Percentiles rank a stretch among this genome's conserved stretches.
Conservation (phyloP, 208 protist species). For the Strigomonas culicis region DNA sequence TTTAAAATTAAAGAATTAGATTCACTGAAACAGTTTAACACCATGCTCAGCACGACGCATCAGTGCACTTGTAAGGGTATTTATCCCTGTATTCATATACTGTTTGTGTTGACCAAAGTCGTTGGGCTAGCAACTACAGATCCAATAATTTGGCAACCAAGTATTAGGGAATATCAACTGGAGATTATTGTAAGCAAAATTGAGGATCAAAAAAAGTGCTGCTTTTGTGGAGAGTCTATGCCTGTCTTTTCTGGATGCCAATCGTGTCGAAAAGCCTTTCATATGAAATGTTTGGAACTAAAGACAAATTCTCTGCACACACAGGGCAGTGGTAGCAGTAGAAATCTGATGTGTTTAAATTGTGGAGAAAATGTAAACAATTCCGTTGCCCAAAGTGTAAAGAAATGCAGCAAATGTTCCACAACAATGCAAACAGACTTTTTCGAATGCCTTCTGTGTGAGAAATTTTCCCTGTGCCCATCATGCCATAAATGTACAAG, state of each 20-base stretch:
- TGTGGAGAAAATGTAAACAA: background rate
- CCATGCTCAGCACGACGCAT: constrained; percentile 17
- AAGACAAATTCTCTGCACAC: constrained; percentile 1
- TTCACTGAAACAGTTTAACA: too few relatives aligned
- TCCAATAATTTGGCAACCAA: constrained; percentile 59
- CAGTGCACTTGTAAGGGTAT: constrained; percentile 40
- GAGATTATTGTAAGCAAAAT: constrained; percentile 26
- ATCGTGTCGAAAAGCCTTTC: constrained; percentile 20
- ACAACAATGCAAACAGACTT: constrained; percentile 20
- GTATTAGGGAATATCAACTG: constrained; percentile 57
- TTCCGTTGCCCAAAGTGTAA: constrained; percentile 3
- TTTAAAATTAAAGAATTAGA: constrained; percentile 25
- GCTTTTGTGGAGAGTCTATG: constrained; percentile 26
- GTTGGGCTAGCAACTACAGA: constrained; percentile 39
- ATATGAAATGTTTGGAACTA: constrained; percentile 21
- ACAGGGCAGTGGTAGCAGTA: background rate
- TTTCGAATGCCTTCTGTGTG: constrained; percentile 55
- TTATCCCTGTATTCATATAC: constrained; percentile 66
- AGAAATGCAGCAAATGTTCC: constrained; percentile 11
- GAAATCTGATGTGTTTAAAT: background rate
- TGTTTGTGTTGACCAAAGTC: constrained; percentile 50
- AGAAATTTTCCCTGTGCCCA: constrained; percentile 33
- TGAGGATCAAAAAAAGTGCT: constrained; percentile 15
- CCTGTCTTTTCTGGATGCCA: constrained; percentile 2
- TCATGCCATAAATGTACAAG: constrained; percentile 29